Conservation (phyloP, 495 filamentous ascomycete species). For the Massariosphaeria phaeospora region DNA sequence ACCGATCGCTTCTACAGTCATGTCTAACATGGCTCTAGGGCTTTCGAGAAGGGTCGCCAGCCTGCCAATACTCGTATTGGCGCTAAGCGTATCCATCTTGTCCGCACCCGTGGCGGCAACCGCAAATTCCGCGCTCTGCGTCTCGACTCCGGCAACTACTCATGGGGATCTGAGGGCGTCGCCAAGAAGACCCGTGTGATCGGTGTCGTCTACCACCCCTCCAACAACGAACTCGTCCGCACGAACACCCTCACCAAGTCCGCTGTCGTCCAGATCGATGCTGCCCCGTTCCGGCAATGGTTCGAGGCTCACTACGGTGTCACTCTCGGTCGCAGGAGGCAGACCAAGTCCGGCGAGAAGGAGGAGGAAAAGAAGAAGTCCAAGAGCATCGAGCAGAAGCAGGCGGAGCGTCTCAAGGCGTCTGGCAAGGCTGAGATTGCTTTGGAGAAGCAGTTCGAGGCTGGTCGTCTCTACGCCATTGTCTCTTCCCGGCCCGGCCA, state of each 20-base stretch:
- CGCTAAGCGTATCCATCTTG: conserved; percentile 94
- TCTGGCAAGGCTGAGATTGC: conserved; percentile 86
- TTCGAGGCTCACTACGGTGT: conserved; percentile 99
- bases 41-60: conserved; percentile 99
- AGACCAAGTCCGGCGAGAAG: conserved; percentile 51
- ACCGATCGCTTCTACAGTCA: conserved; percentile 39
- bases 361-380: conserved; percentile 50
- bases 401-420: conserved; percentile 72
- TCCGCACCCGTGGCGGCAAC: conserved; percentile 98
- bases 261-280: conserved; percentile 97
- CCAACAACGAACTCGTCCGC: conserved; percentile 99
- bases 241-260: conserved; percentile 99
- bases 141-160: conserved; percentile 99
- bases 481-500: conserved; percentile 89
- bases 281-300: conserved; percentile 98
- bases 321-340: conserved; percentile 79
- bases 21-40: conserved; percentile 53
- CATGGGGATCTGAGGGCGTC: conserved; percentile 95
- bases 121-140: conserved; percentile 98
- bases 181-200: conserved; percentile 99
- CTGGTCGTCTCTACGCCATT: conserved; percentile 90
- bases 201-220: conserved; percentile 94
- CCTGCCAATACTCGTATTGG: conserved; percentile 99
- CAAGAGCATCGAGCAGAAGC: conserved; percentile 91
- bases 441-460: conserved; percentile 97